phyloP scores from a whole-genome alignment of 2,329 filamentous ascomycete genomes.

The Metarhizium rileyi region DNA sequence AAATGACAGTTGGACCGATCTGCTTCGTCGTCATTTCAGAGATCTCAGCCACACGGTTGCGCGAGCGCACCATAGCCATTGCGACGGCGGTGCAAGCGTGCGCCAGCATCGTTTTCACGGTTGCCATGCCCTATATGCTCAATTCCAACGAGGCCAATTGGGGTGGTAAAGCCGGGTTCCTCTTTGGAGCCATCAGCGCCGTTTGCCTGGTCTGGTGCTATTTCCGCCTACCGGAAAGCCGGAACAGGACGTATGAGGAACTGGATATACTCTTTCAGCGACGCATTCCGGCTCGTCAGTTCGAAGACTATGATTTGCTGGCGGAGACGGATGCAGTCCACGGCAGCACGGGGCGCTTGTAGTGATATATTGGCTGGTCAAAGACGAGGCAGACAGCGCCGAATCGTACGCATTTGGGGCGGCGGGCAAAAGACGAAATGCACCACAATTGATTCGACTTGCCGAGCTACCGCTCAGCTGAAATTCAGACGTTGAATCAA shows the following conservation, averaged over 20 bases:
- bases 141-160: slow-evolving; percentile 21
- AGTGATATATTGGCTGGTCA: neutral
- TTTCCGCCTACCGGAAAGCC: slow-evolving; percentile 20
- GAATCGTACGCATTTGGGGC: too few species aligned
- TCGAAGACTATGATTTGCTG: slow-evolving; percentile 11
- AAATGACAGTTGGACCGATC: slow-evolving; percentile 31
- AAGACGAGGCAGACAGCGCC: too few species aligned
- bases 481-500: too few species aligned
- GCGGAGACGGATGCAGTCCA: slow-evolving; percentile 5
- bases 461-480: too few species aligned
- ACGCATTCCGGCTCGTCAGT: slow-evolving; percentile 8
- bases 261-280: slow-evolving; percentile 21
- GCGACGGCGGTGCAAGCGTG: slow-evolving; percentile 17
- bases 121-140: slow-evolving; percentile 23
- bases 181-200: slow-evolving; percentile 17
- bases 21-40: slow-evolving; percentile 31
- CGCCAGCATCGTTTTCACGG: slow-evolving; percentile 16
- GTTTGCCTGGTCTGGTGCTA: slow-evolving; percentile 18
- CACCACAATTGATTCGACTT: too few species aligned
- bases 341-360: neutral
- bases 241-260: slow-evolving; percentile 20
- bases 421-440: too few species aligned
- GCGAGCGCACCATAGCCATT: slow-evolving; percentile 22
- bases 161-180: slow-evolving; percentile 22
- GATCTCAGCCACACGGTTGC: slow-evolving; percentile 25